phyloP scores from a whole-genome alignment of 257 asterid species.

The Solanum megistacrolobum region DNA sequence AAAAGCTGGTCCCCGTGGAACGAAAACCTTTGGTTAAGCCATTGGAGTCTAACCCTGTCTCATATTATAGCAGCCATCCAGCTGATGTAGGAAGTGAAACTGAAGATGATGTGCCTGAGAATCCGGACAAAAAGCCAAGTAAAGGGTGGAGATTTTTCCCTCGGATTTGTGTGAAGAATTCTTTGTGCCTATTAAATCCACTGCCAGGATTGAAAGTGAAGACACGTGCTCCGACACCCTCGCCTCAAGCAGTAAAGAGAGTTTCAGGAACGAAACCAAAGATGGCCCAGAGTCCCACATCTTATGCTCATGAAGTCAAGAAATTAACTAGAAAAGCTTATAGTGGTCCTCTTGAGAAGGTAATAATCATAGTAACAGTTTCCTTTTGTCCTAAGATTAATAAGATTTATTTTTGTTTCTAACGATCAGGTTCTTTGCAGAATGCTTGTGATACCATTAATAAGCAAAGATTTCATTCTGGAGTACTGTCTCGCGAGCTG shows the following conservation, averaged over 20 bases:
- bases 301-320: conserved; percentile 32
- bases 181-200: conserved; percentile 64
- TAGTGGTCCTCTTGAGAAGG: conserved; percentile 95
- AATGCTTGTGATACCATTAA: conserved; percentile 35
- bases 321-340: conserved; percentile 60
- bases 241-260: background rate
- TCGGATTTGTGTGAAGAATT: conserved; percentile 65
- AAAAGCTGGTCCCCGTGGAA: conserved; percentile 43
- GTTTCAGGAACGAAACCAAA: conserved; percentile 1
- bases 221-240: conserved; percentile 28
- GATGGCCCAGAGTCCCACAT: conserved; percentile 5
- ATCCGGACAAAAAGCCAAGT: conserved; percentile 45
- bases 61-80: conserved; percentile 18
- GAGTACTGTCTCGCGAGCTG: conserved; percentile 56
- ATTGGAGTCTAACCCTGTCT: conserved; percentile 19
- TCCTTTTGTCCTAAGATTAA: background rate
- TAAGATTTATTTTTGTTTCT: background rate
- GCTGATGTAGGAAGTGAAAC: conserved; percentile 51
- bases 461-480: conserved; percentile 64
- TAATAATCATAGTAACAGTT: conserved; percentile 1
- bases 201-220: conserved; percentile 49
- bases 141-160: conserved; percentile 79
- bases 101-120: conserved; percentile 21
- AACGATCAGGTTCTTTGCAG: conserved; percentile 26
- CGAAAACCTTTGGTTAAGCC: conserved; percentile 42